Percentiles rank a stretch among this genome's conserved stretches.
These are phyloP conservation scores for Volutella citrinella DNA, from an alignment of 2,329 filamentous ascomycete genomes.

Conservation along the genomic window DNA sequence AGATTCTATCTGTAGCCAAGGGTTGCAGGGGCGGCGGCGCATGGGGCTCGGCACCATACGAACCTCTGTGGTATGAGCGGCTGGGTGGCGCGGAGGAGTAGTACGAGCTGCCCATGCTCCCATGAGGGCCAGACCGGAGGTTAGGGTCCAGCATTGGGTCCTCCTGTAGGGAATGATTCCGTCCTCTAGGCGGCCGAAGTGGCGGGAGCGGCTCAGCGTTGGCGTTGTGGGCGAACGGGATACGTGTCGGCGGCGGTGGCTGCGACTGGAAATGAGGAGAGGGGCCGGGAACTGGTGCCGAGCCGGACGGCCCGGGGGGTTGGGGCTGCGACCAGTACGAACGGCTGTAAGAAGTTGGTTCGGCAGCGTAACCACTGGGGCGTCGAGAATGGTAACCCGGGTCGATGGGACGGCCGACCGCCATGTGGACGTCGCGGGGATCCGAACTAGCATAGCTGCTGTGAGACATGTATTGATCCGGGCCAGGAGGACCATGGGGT, in stretches of 20 bases:
- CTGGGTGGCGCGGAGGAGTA: conserved; percentile 28
- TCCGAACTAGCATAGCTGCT: conserved; percentile 26
- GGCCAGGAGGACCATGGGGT: conserved; percentile 22
- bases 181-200: conserved; percentile 35
- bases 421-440: conserved; percentile 27
- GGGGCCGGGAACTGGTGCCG: conserved; percentile 17
- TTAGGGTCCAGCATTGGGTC: conserved; percentile 30
- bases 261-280: conserved; percentile 26
- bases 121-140: conserved; percentile 27
- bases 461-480: conserved; percentile 27
- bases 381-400: conserved; percentile 29
- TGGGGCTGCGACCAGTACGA: conserved; percentile 34
- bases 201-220: conserved; percentile 37
- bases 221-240: conserved; percentile 34
- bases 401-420: conserved; percentile 29
- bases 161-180: conserved; percentile 32
- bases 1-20: conserved; percentile 30
- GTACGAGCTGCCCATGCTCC: conserved; percentile 23
- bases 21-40: conserved; percentile 25
- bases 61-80: conserved; percentile 31
- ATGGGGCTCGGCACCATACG: conserved; percentile 28
- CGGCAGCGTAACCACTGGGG: conserved; percentile 29
- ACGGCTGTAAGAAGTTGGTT: conserved; percentile 28
- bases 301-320: conserved; percentile 22
- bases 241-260: conserved; percentile 26